phyloP scores from a whole-genome alignment of 2,329 filamentous ascomycete species.

The Venturia aucupariae region DNA sequence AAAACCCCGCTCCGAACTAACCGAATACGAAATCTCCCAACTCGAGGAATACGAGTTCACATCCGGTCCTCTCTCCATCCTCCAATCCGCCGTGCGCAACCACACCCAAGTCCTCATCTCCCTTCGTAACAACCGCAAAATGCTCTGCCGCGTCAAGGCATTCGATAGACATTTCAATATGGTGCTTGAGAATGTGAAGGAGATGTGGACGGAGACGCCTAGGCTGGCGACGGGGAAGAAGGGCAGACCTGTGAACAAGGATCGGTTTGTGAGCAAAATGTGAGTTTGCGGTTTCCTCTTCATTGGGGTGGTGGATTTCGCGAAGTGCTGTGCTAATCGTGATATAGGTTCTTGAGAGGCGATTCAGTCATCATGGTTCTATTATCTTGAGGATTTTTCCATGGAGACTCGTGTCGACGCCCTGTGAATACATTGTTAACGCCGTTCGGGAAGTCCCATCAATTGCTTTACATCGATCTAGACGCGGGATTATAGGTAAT shows the following conservation, averaged over 20 bases:
- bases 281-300: conserved; percentile 39
- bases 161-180: conserved; percentile 99
- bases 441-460: too few species aligned
- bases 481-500: too few species aligned
- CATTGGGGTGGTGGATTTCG: neutral
- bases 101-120: conserved; percentile 96
- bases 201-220: conserved; percentile 99
- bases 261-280: conserved; percentile 97
- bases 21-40: conserved; percentile 84
- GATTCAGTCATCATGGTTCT: conserved; percentile 83
- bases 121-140: conserved; percentile 95
- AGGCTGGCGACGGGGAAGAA: conserved; percentile 75
- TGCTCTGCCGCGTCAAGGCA: conserved; percentile 93
- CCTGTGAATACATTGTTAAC: too few species aligned
- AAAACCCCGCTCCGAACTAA: conserved; percentile 84
- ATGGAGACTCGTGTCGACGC: neutral
- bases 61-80: conserved; percentile 76
- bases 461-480: too few species aligned
- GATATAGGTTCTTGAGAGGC: conserved; percentile 66
- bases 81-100: conserved; percentile 90
- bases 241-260: conserved; percentile 89
- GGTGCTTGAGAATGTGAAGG: conserved; percentile 94
- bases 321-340: conserved; percentile 12
- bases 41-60: conserved; percentile 73
- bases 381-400: conserved; percentile 52